Evolutionary conservation across 768 basidiomycete genomes (phyloP).

Genomic region (Phanerochaete carnosa): DNA sequence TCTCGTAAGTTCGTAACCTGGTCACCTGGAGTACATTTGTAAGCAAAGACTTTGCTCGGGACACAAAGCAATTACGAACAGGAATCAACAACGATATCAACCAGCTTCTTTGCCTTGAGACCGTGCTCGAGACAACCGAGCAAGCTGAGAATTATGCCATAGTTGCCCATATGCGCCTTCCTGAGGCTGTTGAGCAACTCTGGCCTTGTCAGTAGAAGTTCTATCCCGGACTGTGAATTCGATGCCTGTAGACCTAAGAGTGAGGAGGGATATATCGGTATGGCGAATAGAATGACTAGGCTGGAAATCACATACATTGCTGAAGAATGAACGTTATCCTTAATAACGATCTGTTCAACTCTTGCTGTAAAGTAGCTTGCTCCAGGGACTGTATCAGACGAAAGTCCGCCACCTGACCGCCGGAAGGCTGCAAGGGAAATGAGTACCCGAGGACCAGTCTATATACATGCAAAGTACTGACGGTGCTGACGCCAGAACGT

Average conservation of each 20-base stretch:
- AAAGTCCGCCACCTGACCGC: slow-evolving; percentile 43
- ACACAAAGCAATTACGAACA: slow-evolving; percentile 33
- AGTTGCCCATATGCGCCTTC: slow-evolving; percentile 90
- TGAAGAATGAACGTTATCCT: slow-evolving; percentile 82
- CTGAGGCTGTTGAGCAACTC: slow-evolving; percentile 80
- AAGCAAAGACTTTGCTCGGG: neutral
- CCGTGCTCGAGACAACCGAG: slow-evolving; percentile 93
- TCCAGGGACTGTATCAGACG: slow-evolving; percentile 65
- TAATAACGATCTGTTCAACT: slow-evolving; percentile 69
- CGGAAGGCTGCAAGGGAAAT: slow-evolving; percentile 17
- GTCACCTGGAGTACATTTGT: slow-evolving; percentile 54
- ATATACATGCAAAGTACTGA: slow-evolving; percentile 28
- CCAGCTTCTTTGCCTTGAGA: slow-evolving; percentile 78
- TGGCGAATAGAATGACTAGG: neutral
- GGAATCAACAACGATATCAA: slow-evolving; percentile 86
- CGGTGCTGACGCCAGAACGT: slow-evolving; percentile 46
- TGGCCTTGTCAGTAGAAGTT: slow-evolving; percentile 79
- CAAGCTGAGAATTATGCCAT: slow-evolving; percentile 85
- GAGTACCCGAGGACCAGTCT: neutral
- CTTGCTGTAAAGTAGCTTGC: slow-evolving; percentile 77
- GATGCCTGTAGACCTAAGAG: slow-evolving; percentile 56
- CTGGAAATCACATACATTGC: slow-evolving; percentile 44
- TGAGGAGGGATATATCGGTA: neutral
- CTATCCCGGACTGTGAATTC: slow-evolving; percentile 77
- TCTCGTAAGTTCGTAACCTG: slow-evolving; percentile 91